A percentile compares a stretch with the other conserved stretches of the same genome.
Evolutionary conservation across 768 basidiomycete species (phyloP).

Genomic region (Termitomyces sp.): DNA sequence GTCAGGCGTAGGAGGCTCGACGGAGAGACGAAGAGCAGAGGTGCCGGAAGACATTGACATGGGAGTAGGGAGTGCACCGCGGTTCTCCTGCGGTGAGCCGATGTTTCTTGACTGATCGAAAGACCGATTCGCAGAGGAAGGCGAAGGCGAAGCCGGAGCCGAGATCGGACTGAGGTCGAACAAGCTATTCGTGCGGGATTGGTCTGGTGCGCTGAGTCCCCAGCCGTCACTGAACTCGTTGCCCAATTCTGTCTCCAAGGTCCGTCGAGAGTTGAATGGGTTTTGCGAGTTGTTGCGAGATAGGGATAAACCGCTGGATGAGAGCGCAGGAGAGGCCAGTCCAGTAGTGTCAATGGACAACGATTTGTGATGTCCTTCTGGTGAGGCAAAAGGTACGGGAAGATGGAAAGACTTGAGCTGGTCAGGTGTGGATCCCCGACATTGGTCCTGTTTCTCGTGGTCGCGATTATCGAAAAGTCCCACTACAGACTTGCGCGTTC

Average conservation of each 20-base stretch:
- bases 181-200: constrained; percentile 53
- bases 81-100: constrained; percentile 7
- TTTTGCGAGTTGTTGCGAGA: constrained; percentile 14
- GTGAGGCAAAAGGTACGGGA: constrained; percentile 28
- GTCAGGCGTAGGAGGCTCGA: constrained; percentile 42
- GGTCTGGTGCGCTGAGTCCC: constrained; percentile 34
- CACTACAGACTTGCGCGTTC: constrained; percentile 52
- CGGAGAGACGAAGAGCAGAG: constrained; percentile 30
- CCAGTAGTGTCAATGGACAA: constrained; percentile 28
- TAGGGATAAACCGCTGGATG: constrained; percentile 26
- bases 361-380: constrained; percentile 24
- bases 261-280: constrained; percentile 19
- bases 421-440: constrained; percentile 11
- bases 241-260: constrained; percentile 59
- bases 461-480: constrained; percentile 52
- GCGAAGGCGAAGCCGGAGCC: constrained; percentile 32
- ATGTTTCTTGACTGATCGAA: constrained; percentile 11
- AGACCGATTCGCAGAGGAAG: constrained; percentile 12
- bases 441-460: constrained; percentile 10
- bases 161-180: constrained; percentile 47
- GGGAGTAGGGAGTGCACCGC: constrained; percentile 13
- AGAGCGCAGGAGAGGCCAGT: constrained; percentile 32
- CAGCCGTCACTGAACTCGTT: constrained; percentile 48
- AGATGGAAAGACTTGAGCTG: constrained; percentile 17
- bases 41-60: constrained; percentile 8